Base-by-base conservation (phyloP, 2,329 filamentous ascomycete genomes). In the Phoma sp. region DNA sequence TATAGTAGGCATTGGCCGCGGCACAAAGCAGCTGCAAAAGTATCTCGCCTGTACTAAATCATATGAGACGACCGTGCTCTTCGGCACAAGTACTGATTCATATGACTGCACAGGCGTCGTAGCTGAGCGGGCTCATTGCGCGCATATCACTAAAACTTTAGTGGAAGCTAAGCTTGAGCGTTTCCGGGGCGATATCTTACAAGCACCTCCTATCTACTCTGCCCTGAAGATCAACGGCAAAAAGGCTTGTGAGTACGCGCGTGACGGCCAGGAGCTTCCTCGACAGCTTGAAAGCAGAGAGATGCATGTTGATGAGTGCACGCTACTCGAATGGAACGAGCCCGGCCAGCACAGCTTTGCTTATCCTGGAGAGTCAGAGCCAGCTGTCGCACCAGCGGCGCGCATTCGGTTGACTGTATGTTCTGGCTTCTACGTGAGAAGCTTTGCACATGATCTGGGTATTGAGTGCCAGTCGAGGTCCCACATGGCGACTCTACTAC, bases 351-450 rank as follows among this genome's bases (percentile, higher is more conserved):
- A 70, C 22, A 30, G 44, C 1, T 66, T 65, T 23, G 27, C 35
- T 8, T 60, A 55, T 29, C 60, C 59, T 1, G 57, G 55, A 4
- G 55, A 59, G 7, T 6, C 48, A 5, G n/a, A 24, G 7, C 52
- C 57, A 1, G 57, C 58, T n/a, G 25, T 47, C 27, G 59, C 51
- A 10, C 66, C 68, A 4, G 67, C 65, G 4, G 68, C 44, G 2
- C 58, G 54, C 10, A 60, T 71, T 2, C 47, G 54, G 9, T 58
- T 72, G 2, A 68, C 58, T 0, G 69, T 72, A 0, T 65, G 55
- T 27, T 70, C 68, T 9, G 69, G 69, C 0, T 72, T 72, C 54
- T 72, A 72, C 24, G 69, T 72, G 0, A 63, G 69, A 7, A 72
- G 69, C 52, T 72, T 72, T 25, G 68, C 66, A 23, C 63, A 71